A percentile compares a stretch with the other conserved stretches of the same genome.
Evolutionary conservation across 306 rosid genomes (phyloP).

Genomic region (Lathyrus oleraceus): DNA sequence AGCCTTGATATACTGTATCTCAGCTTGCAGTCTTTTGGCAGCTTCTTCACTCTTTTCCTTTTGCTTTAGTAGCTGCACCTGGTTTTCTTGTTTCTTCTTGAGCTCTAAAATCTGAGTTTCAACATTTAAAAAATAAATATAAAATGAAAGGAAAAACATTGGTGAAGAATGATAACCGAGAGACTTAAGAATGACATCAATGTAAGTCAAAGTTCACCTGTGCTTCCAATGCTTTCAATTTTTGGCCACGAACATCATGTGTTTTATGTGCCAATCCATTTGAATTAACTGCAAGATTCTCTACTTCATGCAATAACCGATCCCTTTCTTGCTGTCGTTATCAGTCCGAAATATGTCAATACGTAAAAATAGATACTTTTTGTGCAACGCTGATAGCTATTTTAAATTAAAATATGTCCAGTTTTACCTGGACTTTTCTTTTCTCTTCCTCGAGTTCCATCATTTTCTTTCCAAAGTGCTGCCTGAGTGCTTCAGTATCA

Average conservation of each 20-base stretch:
- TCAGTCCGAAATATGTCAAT: conserved; percentile 37
- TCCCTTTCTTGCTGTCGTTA: conserved; percentile 73
- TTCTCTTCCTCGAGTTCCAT: conserved; percentile 81
- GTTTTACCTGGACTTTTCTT: conserved; percentile 66
- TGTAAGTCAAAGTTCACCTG: conserved; percentile 51
- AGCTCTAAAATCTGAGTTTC: conserved; percentile 67
- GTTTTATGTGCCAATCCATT: conserved; percentile 56
- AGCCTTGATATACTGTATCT: conserved; percentile 74
- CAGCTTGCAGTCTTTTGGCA: conserved; percentile 73
- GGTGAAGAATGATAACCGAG: conserved; percentile 22
- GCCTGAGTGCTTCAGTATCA: conserved; percentile 64
- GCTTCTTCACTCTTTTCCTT: conserved; percentile 87
- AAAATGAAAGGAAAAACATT: conserved; percentile 1
- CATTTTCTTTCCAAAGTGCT: conserved; percentile 69
- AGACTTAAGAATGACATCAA: conserved; percentile 23
- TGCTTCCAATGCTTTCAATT: conserved; percentile 62
- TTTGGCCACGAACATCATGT: conserved; percentile 60
- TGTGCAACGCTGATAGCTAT: conserved; percentile 8
- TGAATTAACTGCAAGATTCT: conserved; percentile 59
- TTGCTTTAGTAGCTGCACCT: conserved; percentile 67
- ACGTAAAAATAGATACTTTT: conserved; percentile 20
- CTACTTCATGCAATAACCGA: conserved; percentile 65
- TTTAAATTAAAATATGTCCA: conserved; percentile 28
- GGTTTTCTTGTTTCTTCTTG: conserved; percentile 80
- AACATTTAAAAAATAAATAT: conserved; percentile 6